These are phyloP conservation scores for Thielaviopsis euricoi DNA, from an alignment of 2,329 filamentous ascomycete species.

Conservation along the genomic window DNA sequence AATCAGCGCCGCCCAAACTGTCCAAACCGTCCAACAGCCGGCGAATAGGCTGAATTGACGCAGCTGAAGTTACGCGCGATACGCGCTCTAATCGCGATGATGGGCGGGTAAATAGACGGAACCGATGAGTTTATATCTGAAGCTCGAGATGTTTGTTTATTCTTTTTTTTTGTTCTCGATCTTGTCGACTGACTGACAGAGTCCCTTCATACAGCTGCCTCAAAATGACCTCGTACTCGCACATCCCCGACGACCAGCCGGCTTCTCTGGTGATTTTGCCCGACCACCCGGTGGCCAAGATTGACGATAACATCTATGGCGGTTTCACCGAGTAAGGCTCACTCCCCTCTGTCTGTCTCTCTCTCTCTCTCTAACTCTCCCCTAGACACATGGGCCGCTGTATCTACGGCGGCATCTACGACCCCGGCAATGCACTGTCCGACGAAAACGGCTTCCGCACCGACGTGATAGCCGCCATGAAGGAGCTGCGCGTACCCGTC, in stretches of 20 bases:
- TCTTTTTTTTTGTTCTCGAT: too few species aligned
- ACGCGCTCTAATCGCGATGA: not conserved
- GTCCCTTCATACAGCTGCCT: too few species aligned
- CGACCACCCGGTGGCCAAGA: constrained; percentile 47
- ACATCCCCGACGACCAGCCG: constrained; percentile 40
- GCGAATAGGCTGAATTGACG: not conserved
- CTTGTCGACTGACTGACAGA: too few species aligned
- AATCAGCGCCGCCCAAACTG: not conserved
- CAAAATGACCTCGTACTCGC: constrained; percentile 49
- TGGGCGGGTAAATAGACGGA: not conserved
- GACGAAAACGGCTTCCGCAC: constrained; percentile 61
- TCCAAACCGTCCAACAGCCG: too few species aligned
- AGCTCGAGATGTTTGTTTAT: too few species aligned
- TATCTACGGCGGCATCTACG: constrained; percentile 76
- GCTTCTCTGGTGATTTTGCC: constrained; percentile 52
- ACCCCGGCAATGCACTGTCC: constrained; percentile 56
- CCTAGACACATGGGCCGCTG: constrained; percentile 71
- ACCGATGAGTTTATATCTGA: not conserved
- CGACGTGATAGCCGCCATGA: constrained; percentile 59
- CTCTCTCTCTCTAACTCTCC: not conserved
- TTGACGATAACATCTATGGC: constrained; percentile 68
- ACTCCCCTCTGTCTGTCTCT: not conserved
- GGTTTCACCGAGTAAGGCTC: constrained; percentile 62
- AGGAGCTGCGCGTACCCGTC: constrained; percentile 59
- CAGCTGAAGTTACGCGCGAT: not conserved